Conservation (phyloP, 176 grass and related monocot species). For the Raddia distichophylla region DNA sequence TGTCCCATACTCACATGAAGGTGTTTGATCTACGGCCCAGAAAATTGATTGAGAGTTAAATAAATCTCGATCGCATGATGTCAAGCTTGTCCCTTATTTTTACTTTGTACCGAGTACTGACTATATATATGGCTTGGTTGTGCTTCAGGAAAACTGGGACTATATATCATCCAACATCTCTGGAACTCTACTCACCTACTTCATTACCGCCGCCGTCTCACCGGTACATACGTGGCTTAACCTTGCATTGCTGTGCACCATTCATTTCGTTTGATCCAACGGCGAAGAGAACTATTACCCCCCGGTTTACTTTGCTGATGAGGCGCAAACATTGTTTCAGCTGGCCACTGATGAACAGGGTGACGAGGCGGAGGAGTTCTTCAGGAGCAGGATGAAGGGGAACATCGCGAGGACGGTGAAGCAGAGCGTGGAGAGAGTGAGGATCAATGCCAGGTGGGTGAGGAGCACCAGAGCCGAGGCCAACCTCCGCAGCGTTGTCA, state of each 20-base stretch:
- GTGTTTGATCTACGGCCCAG: too few species aligned
- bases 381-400: conserved; percentile 66
- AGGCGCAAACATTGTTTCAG: conserved; percentile 42
- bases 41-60: too few species aligned
- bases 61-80: too few species aligned
- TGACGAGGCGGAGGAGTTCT: conserved; percentile 82
- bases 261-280: too few species aligned
- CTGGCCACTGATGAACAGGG: conserved; percentile 69
- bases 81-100: too few species aligned
- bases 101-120: too few species aligned
- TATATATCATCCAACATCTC: conserved; percentile 75
- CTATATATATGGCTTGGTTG: too few species aligned
- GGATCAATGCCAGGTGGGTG: conserved; percentile 86
- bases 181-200: conserved; percentile 72
- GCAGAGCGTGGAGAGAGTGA: conserved; percentile 83
- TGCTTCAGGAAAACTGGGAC: conserved; percentile 86
- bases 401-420: conserved; percentile 75
- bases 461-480: conserved; percentile 62
- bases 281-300: too few species aligned
- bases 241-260: too few species aligned
- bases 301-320: too few species aligned
- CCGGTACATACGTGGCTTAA: conserved; percentile 37
- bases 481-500: conserved; percentile 55
- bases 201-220: conserved; percentile 61
- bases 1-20: too few species aligned